Base-by-base conservation (phyloP, 176 grass and related monocot genomes). In the Oryza nivara region DNA sequence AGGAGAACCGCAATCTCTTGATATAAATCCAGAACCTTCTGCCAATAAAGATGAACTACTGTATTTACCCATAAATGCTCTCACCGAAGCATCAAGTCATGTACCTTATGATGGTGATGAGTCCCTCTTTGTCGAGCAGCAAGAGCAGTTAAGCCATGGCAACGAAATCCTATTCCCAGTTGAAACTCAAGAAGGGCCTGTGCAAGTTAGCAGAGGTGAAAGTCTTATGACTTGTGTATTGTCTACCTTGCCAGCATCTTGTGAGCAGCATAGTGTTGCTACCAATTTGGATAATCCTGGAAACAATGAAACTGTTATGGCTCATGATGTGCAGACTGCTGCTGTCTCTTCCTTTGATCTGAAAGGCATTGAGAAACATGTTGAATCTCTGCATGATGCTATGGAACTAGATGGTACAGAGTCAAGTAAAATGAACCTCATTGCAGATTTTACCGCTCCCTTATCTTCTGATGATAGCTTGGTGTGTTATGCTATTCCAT, bases 1-100 rank as follows among this genome's bases (percentile, higher is more conserved):
- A 86, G 91, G 89, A 45, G 79, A 93, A 82, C 84, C 69, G 61
- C 89, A 80, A 54, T 84, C 84, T 36, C 75, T 88, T 5, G 80
- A 88, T 32, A 38, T 70, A 78, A 89, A 89, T 83, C 48, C 84
- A 28, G 85, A 94, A 56, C 23, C 72, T 79, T 78, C 78, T 28
- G 67, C 84, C 49, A 81, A 60, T 41, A 41, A 80, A 60, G 68
- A 85, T 56, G 60, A 75, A 68, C 20, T 40, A 66, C 73, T 48
- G 6, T 30, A 22, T 78, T 87, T 78, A 73, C 71, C 70, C 60
- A 49, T 78, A n/a, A 73, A 89, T 92, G 82, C 75, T 90, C 19
- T 25, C 63, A 68, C 28, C 5, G 73, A 81, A 35, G 79, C 86
- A 10, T 79, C 79, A 40, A 30, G 68, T 9, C 28, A 88, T 68